Evolutionary conservation across 768 basidiomycete genomes (phyloP), one percentile per base, ranked within the genome.

Genomic region (Megacollybia marginata): DNA sequence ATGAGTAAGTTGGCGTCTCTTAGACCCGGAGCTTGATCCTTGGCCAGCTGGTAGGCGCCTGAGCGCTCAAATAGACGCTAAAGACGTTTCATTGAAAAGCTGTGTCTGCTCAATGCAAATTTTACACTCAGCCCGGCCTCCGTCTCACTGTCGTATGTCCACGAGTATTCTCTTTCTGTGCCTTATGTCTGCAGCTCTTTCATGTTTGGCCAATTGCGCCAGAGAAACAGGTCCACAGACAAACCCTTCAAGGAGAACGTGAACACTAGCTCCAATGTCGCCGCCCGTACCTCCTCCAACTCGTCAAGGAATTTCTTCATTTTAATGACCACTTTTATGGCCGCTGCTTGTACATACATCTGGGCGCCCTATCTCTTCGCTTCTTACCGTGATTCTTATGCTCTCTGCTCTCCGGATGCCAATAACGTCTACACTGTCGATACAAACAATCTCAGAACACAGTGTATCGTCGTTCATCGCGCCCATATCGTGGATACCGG

Each of bases 371-470:
- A n/a, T 9, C 28, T 51, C 59, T 49, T 53, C 50, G 13, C 47
- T 49, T 35, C 48, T 23, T 31, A 18, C 36, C 11, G 16, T 9
- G 5, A 9, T 36, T 34, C 66, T 5, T 87, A 86, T 57, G 82
- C 78, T 1, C 55, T 88, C n/a, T 88, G 86, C 62, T 79, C 85
- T 28, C 70, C 59, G 45, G 65, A 73, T 10, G 71, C 70, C 16
- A 55, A 69, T 45, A 64, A 66, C 31, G 74, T 90, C 45, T 87
- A 88, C 57, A 85, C 82, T 15, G 83, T 88, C n/a, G 83, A 89
- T 59, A 62, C 65, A 6, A 49, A 61, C 31, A 72, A 76, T 52
- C 64, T 74, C 4, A 69, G 64, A 49, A 76, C 72, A 5, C 78
- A 88, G 57, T 89, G 87, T 54, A 69, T 90, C 34, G 74, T 86